Conservation (phyloP, 2,329 filamentous ascomycete species). For the Daldinia sp. region DNA sequence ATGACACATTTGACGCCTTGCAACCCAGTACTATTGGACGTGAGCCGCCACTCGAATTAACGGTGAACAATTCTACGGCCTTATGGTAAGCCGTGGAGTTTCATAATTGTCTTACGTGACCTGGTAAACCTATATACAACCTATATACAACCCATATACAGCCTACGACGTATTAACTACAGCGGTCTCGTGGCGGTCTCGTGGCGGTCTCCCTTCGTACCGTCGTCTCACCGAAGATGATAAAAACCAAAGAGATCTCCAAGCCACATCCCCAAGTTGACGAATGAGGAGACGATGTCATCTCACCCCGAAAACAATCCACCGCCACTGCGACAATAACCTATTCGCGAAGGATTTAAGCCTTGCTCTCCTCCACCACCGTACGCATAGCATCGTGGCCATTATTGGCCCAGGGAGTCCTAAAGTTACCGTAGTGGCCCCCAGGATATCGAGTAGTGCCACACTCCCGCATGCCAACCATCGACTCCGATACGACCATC, state of each 20-base stretch:
- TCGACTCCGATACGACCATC: conserved; percentile 34
- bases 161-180: not conserved
- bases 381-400: conserved; percentile 4
- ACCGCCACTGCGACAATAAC: conserved; percentile 28
- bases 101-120: conserved; percentile 20
- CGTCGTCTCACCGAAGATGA: conserved; percentile 24
- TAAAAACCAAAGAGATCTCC: conserved; percentile 21
- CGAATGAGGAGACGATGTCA: conserved; percentile 21
- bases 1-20: not conserved
- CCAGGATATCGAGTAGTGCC: conserved; percentile 31
- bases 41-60: not conserved
- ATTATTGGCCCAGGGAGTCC: conserved; percentile 20
- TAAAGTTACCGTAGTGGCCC: conserved; percentile 24
- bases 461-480: conserved; percentile 25
- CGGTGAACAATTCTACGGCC: not conserved
- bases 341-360: conserved; percentile 30
- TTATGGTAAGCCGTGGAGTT: conserved; percentile 3
- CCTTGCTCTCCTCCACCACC: conserved; percentile 26
- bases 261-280: conserved; percentile 24
- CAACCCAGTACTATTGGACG: not conserved
- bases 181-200: conserved; percentile 6
- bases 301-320: conserved; percentile 25
- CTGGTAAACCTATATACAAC: conserved; percentile 1
- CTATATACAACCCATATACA: not conserved
- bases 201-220: not conserved